Evolutionary conservation across 805 yeast species (phyloP), one percentile per base, ranked within the genome.

Genomic region (Barnettozyma vustinii): DNA sequence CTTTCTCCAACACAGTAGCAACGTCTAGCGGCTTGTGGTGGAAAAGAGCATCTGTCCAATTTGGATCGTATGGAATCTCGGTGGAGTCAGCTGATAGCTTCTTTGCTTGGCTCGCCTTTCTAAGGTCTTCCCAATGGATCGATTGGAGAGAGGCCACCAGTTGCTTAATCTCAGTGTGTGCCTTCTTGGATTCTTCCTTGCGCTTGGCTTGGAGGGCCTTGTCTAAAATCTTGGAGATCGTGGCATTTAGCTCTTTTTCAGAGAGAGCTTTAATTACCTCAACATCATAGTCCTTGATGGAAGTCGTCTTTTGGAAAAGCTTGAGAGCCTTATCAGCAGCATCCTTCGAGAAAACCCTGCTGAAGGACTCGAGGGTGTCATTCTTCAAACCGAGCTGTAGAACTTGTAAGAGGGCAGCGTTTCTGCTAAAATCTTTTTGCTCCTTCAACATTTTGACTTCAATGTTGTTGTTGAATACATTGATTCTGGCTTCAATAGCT

Each of bases 1-100:
- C 85, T 52, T 79, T 73, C 60, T 80, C 85, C 27, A 63, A 45
- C 8, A 79, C 62, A 20, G 72, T 74, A 9, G 76, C 77, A 40
- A 69, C 65, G 47, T 79, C 72, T 51, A 77, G 46, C 35, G 65
- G 67, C 20, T 68, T 66, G 52, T 77, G 81, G 42, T 62, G 66
- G 36, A 58, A 62, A 46, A 83, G 65, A 6, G 64, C 61, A 40
- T 71, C 63, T 12, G 75, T 70, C 87, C 87, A 83, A 10, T 63
- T 61, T 42, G 80, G 69, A 56, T 74, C 75, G 55, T 67, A 76
- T 25, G 74, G 73, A 35, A 70, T 66, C n/a, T 59, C 60, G 23
- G 54, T 60, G 8, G 60, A 50, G 26, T 54, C 49, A 35, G 43
- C 23, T 39, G 56, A 46, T 50, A 61, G 47, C 48, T 66, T 66